Conservation (phyloP, 169 alveolate genomes). For the Eimeria maxima region DNA sequence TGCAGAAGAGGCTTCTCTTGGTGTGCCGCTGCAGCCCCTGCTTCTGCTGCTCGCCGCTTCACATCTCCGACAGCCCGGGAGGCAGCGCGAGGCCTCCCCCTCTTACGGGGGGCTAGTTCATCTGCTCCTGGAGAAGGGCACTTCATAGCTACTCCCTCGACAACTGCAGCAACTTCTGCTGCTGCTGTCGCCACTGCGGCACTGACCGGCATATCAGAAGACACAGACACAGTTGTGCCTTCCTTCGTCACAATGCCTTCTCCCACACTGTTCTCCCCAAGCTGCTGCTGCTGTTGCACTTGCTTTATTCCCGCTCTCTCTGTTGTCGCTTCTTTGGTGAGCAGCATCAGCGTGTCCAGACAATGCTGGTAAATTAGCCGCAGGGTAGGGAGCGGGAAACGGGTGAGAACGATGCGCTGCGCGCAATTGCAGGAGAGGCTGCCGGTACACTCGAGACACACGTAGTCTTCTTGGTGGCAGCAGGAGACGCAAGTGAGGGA, state of each 20-base stretch:
- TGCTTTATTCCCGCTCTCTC: neutral
- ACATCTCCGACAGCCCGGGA: neutral
- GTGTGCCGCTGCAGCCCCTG: constrained; percentile 56
- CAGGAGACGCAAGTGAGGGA: constrained; percentile 59
- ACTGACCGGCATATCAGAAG: constrained; percentile 12
- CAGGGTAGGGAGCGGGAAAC: constrained; percentile 71
- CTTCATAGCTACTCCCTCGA: constrained; percentile 35
- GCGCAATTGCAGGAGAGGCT: constrained; percentile 23
- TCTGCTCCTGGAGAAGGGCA: constrained; percentile 63
- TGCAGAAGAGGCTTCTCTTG: constrained; percentile 40
- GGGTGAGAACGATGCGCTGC: constrained; percentile 47
- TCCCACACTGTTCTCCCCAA: neutral
- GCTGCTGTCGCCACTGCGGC: constrained; percentile 54
- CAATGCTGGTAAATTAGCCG: constrained; percentile 62
- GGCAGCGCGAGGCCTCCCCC: constrained; percentile 45
- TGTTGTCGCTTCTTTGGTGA: constrained; percentile 18
- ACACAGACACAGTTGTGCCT: constrained; percentile 28
- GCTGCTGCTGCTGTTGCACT: constrained; percentile 27
- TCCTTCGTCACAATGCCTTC: constrained; percentile 21
- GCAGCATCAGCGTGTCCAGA: constrained; percentile 38
- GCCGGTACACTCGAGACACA: constrained; percentile 63
- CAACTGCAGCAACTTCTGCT: constrained; percentile 69
- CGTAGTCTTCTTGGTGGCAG: constrained; percentile 63
- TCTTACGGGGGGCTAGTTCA: constrained; percentile 52
- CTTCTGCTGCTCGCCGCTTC: constrained; percentile 51